Conservation (phyloP, 352 stramenopile species). For the Phytopythium ostracodes region DNA sequence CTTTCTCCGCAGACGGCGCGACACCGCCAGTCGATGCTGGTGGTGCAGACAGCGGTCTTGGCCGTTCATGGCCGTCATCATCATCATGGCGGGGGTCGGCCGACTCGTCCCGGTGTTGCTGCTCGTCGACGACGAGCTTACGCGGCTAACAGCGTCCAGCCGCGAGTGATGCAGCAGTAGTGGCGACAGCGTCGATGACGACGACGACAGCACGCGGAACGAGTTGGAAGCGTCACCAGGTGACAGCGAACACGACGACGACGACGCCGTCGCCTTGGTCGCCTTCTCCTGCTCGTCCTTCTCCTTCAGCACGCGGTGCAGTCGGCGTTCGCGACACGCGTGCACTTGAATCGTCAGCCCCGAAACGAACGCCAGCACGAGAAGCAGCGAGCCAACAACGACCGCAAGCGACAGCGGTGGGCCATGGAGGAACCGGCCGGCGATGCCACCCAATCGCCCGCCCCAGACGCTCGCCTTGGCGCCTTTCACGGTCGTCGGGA, state of each 20-base stretch:
- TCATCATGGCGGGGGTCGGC: neutral
- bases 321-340: neutral
- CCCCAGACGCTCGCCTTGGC: neutral
- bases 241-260: neutral
- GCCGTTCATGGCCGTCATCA: neutral
- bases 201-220: neutral
- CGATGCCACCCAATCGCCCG: neutral
- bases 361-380: neutral
- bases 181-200: neutral
- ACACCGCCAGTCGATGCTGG: neutral
- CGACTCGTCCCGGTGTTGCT: neutral
- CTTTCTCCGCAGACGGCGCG: neutral
- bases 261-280: neutral
- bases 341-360: neutral
- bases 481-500: slow-evolving; percentile 1
- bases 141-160: neutral
- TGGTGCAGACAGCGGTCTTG: slow-evolving; percentile 1
- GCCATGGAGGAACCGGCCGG: neutral
- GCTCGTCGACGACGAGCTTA: neutral
- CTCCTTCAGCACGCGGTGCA: neutral
- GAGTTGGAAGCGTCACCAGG: neutral
- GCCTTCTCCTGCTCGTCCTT: neutral
- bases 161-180: neutral
- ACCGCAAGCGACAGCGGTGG: neutral
- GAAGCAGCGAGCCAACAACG: neutral